These are phyloP conservation scores for Fusarium pseudocircinatum DNA, from an alignment of 2,329 filamentous ascomycete species.

Conservation along the genomic window DNA sequence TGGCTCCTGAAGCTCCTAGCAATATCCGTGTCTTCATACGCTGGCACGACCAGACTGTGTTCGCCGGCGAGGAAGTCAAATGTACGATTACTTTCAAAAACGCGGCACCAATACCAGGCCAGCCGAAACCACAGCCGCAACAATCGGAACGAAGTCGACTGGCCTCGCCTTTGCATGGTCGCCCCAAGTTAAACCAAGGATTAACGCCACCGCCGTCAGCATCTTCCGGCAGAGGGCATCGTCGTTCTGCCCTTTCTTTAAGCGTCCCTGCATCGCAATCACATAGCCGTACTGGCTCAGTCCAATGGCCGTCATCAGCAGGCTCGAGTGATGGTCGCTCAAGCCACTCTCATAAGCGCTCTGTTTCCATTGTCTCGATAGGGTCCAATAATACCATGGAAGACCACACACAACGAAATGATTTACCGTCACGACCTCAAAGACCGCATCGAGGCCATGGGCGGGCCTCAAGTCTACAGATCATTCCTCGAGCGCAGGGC, in stretches of 20 bases:
- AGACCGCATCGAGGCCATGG: slow-evolving; percentile 73
- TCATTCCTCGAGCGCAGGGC: slow-evolving; percentile 53
- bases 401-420: slow-evolving; percentile 56
- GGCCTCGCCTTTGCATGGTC: slow-evolving; percentile 55
- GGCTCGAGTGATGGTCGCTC: slow-evolving; percentile 44
- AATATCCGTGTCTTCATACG: slow-evolving; percentile 96
- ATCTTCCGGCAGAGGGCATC: slow-evolving; percentile 64
- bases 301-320: slow-evolving; percentile 56
- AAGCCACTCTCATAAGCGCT: slow-evolving; percentile 75
- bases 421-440: slow-evolving; percentile 54
- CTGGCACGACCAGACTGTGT: slow-evolving; percentile 94
- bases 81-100: slow-evolving; percentile 98
- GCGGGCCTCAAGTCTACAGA: slow-evolving; percentile 84
- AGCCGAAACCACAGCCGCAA: slow-evolving; percentile 42
- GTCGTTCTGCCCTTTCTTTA: slow-evolving; percentile 71
- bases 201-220: slow-evolving; percentile 57
- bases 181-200: slow-evolving; percentile 55
- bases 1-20: slow-evolving; percentile 60
- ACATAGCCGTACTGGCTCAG: slow-evolving; percentile 57
- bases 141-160: slow-evolving; percentile 49
- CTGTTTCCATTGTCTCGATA: slow-evolving; percentile 84
- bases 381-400: slow-evolving; percentile 64
- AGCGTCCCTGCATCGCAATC: slow-evolving; percentile 59
- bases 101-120: slow-evolving; percentile 62
- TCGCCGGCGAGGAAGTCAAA: slow-evolving; percentile 94